Percentiles rank a stretch among this genome's conserved stretches.
These are phyloP conservation scores for Pyracantha coccinea DNA, from an alignment of 331 rosid species.

Conservation along the genomic window DNA sequence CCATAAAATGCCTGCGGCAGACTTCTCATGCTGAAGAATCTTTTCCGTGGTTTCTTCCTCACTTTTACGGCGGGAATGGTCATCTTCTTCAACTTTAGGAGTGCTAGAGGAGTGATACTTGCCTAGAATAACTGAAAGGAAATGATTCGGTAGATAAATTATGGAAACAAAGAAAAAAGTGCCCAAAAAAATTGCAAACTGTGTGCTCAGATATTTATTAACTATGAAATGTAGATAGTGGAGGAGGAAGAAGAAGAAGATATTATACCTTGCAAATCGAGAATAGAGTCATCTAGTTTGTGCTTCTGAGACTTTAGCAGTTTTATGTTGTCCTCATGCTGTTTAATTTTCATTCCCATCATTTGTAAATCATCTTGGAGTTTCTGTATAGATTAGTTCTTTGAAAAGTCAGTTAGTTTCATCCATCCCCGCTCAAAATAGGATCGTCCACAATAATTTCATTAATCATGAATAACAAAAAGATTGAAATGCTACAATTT, in stretches of 20 bases:
- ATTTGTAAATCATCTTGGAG: constrained; percentile 54
- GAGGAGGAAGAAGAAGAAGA: not conserved
- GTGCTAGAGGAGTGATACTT: constrained; percentile 35
- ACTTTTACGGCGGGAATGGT: constrained; percentile 13
- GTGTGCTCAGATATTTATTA: not conserved
- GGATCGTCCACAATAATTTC: not conserved
- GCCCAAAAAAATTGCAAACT: not conserved
- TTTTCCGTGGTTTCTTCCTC: constrained; percentile 44
- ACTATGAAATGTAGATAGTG: not conserved
- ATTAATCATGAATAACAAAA: not conserved
- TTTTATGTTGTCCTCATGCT: constrained; percentile 60
- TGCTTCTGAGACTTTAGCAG: constrained; percentile 40
- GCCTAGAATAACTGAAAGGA: constrained; percentile 36
- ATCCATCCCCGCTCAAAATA: not conserved
- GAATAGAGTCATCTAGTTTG: constrained; percentile 57
- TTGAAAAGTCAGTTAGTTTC: constrained; percentile 12
- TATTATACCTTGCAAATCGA: constrained; percentile 63
- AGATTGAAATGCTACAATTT: not conserved
- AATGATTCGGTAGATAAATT: constrained; percentile 17
- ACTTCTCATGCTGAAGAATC: constrained; percentile 52
- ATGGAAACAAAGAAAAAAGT: not conserved
- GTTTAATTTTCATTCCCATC: constrained; percentile 56
- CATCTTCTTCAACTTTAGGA: constrained; percentile 23
- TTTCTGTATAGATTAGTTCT: constrained; percentile 37
- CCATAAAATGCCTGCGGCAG: constrained; percentile 78